A percentile compares a stretch with the other conserved stretches of the same genome.
Evolutionary conservation across 257 asterid species (phyloP).

Genomic region (Solanum piurae): DNA sequence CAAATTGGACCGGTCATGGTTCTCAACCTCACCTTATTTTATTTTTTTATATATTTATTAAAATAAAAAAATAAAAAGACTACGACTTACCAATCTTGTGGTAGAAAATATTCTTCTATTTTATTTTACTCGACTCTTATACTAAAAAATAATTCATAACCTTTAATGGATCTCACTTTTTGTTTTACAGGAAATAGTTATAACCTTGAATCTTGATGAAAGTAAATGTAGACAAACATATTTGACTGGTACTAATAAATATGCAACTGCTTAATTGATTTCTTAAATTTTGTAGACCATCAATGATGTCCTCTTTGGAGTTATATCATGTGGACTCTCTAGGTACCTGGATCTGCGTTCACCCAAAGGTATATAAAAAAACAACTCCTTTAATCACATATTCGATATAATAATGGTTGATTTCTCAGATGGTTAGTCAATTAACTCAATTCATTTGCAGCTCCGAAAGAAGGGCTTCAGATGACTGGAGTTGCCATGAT

Average conservation of each 20-base stretch:
- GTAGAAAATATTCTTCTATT: too few relatives aligned
- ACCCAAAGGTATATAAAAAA: slow-evolving; percentile 34
- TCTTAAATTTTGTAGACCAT: slow-evolving; percentile 38
- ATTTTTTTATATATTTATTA: too few relatives aligned
- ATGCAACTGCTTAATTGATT: background rate
- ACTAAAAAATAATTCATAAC: too few relatives aligned
- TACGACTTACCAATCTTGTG: too few relatives aligned
- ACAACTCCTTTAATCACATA: background rate
- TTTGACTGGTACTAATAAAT: background rate
- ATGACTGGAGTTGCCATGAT: slow-evolving; percentile 79
- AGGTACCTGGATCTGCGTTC: slow-evolving; percentile 43
- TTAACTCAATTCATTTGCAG: slow-evolving; percentile 8
- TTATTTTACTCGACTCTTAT: too few relatives aligned
- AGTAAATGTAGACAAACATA: too few relatives aligned
- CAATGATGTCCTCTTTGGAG: slow-evolving; percentile 76
- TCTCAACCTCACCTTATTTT: too few relatives aligned
- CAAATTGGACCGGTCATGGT: too few relatives aligned
- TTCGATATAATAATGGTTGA: too few relatives aligned
- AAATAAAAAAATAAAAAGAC: too few relatives aligned
- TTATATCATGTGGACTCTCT: slow-evolving; percentile 62
- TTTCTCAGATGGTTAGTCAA: background rate
- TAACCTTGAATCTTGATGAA: background rate
- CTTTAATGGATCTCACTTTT: background rate
- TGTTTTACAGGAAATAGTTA: background rate
- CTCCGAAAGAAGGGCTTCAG: slow-evolving; percentile 37